These are phyloP conservation scores for Collybia nuda DNA, from an alignment of 768 basidiomycete genomes.

Conservation along the genomic window DNA sequence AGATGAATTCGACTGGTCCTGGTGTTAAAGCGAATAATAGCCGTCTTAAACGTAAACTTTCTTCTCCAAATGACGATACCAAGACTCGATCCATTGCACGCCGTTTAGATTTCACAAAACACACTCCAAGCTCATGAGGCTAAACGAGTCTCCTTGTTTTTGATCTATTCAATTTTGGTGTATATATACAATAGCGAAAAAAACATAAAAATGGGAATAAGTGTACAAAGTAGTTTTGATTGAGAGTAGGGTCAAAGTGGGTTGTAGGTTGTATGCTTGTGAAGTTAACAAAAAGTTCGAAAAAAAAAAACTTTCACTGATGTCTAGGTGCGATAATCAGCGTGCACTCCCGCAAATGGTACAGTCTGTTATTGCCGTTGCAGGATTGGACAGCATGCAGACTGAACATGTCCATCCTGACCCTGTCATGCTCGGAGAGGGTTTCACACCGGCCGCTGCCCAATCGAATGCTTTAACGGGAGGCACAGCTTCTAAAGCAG, in stretches of 20 bases:
- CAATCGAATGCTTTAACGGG: constrained; percentile 52
- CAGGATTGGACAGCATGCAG: constrained; percentile 53
- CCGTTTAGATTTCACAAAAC: constrained; percentile 68
- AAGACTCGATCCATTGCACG: constrained; percentile 63
- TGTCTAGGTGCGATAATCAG: constrained; percentile 10
- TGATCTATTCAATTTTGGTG: not conserved
- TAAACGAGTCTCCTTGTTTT: not conserved
- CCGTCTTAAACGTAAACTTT: constrained; percentile 69
- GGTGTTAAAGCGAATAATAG: constrained; percentile 55
- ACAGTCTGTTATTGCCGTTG: constrained; percentile 43
- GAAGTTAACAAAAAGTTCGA: too few species aligned
- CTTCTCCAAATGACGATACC: constrained; percentile 52
- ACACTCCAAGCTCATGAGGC: constrained; percentile 32
- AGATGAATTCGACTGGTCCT: constrained; percentile 46
- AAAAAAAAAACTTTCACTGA: not conserved
- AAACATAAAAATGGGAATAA: not conserved
- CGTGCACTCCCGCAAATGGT: constrained; percentile 42
- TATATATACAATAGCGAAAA: not conserved
- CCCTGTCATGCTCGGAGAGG: constrained; percentile 29
- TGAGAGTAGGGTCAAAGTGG: not conserved
- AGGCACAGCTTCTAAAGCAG: not conserved
- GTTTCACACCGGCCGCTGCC: constrained; percentile 58
- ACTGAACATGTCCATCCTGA: constrained; percentile 55
- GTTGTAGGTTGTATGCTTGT: not conserved
- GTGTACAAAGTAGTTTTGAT: not conserved